A percentile compares a stretch with the other conserved stretches of the same genome.
These are phyloP conservation scores for Capsicum baccatum DNA, from an alignment of 257 asterid species.

Conservation along the genomic window DNA sequence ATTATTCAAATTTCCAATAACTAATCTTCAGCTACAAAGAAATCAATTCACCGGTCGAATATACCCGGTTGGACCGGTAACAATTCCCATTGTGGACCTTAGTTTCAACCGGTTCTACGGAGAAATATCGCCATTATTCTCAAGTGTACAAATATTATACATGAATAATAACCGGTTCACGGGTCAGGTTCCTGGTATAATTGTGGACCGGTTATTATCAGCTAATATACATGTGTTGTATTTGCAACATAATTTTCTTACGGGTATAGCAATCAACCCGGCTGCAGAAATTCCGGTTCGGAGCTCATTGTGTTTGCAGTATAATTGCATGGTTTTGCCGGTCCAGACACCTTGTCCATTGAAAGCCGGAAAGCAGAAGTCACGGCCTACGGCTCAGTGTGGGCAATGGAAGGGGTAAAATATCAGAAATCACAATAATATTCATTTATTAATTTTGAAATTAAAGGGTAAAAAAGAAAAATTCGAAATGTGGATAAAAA, in stretches of 20 bases:
- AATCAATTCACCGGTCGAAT: constrained; percentile 70
- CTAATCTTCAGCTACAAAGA: constrained; percentile 75
- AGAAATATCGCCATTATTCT: constrained; percentile 68
- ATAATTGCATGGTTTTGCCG: constrained; percentile 90
- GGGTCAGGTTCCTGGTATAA: constrained; percentile 70
- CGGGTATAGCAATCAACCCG: constrained; percentile 87
- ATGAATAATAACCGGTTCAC: constrained; percentile 88
- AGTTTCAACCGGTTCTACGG: constrained; percentile 85
- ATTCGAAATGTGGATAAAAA: constrained; percentile 34
- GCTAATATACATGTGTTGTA: constrained; percentile 63
- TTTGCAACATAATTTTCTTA: constrained; percentile 81
- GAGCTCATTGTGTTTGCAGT: constrained; percentile 84
- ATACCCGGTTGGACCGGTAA: constrained; percentile 59
- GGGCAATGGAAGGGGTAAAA: constrained; percentile 65
- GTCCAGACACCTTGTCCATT: constrained; percentile 82
- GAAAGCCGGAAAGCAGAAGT: constrained; percentile 82
- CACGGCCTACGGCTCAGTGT: constrained; percentile 88
- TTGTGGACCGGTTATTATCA: constrained; percentile 75
- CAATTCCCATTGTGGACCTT: constrained; percentile 74
- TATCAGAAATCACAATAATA: constrained; percentile 33
- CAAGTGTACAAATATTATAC: constrained; percentile 76
- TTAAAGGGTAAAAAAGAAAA: not conserved
- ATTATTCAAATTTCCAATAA: constrained; percentile 60
- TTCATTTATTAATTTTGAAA: constrained; percentile 40
- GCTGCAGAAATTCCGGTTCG: constrained; percentile 76